Evolutionary conservation across 2,329 filamentous ascomycete species (phyloP), one percentile per base, ranked within the genome.

Genomic region (Hymenotorrendiella dingleyae): DNA sequence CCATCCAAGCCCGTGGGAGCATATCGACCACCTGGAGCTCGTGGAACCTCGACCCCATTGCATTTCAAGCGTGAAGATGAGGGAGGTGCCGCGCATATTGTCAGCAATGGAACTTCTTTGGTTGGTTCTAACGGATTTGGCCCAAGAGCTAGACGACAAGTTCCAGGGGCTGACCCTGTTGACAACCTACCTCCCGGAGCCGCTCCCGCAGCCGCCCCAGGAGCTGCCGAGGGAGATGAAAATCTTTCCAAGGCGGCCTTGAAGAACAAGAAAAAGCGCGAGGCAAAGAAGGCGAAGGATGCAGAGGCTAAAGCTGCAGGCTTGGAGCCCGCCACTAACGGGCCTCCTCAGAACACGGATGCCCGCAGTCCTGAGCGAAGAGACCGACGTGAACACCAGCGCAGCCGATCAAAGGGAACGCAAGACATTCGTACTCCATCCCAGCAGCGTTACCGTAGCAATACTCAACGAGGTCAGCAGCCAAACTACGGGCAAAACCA

Each of bases 201-300:
- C 33, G 76, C 76, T 40, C 79, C 82, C 35, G 77, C 76, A 49
- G 73, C 86, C 34, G 82, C 20, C 4, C 79, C 84, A 11, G 37
- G 37, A 47, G 71, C 76, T 26, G 75, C 69, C 50, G 64, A 82
- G 66, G 69, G 82, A 32, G 75, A 62, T 47, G 86, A 86, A 54
- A 82, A 76, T 54, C 64, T 93, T 48, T 90, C 86, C 49, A 94
- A 93, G 69, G 80, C 84, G 41, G 89, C 86, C 10, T 71, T 87
- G 56, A 96, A 96, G 76, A 96, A 96, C 69, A 97, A 97, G 79
- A 97, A 97, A 79, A 97, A 97, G 78, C 80, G 93, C 34, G 83
- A 86, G 54, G 86, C 86, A 54, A 96, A 94, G 74, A 97, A 96
- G 69, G 78, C 78, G 39, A 93, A 90, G 62, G 89, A 93, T 35